These are phyloP conservation scores for Aurantiochytrium sp. DNA, from an alignment of 108 stramenopile genomes.

Conservation along the genomic window DNA sequence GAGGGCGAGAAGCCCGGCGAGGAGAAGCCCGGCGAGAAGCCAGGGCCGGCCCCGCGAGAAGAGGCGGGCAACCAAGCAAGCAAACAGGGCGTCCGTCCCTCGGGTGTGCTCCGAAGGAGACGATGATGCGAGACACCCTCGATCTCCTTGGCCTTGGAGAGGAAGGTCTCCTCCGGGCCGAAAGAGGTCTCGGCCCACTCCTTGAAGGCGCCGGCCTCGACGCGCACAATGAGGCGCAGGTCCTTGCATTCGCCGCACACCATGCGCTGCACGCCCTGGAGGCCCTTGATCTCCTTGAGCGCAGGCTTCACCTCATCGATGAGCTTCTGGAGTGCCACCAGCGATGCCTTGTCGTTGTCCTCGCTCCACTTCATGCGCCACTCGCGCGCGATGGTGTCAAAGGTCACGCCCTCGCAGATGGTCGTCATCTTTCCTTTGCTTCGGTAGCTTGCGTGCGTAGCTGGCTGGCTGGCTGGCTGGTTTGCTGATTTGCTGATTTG, in stretches of 20 bases:
- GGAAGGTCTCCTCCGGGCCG: constrained; percentile 67
- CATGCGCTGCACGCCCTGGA: constrained; percentile 2
- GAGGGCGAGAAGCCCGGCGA: too few species aligned
- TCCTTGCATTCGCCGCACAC: constrained; percentile 23
- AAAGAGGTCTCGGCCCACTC: constrained; percentile 62
- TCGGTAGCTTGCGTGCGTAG: too few species aligned
- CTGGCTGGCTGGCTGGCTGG: too few species aligned
- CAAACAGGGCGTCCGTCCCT: too few species aligned
- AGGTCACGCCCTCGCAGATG: not conserved
- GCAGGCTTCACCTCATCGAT: not conserved
- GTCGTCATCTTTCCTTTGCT: not conserved
- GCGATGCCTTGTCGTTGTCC: not conserved
- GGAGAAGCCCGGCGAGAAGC: too few species aligned
- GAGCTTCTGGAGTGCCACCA: not conserved
- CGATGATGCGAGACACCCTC: constrained; percentile 54
- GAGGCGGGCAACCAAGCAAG: too few species aligned
- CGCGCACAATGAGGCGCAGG: not conserved
- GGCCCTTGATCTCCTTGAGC: not conserved
- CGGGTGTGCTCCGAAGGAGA: too few species aligned
- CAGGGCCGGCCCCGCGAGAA: too few species aligned
- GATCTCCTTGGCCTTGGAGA: constrained; percentile 69
- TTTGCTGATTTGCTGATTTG: too few species aligned
- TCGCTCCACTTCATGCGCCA: not conserved
- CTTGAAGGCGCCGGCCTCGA: not conserved
- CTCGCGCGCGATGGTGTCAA: constrained; percentile 13